Conservation (phyloP, 805 yeast species). For the Saccharomycodes ludwigii region DNA sequence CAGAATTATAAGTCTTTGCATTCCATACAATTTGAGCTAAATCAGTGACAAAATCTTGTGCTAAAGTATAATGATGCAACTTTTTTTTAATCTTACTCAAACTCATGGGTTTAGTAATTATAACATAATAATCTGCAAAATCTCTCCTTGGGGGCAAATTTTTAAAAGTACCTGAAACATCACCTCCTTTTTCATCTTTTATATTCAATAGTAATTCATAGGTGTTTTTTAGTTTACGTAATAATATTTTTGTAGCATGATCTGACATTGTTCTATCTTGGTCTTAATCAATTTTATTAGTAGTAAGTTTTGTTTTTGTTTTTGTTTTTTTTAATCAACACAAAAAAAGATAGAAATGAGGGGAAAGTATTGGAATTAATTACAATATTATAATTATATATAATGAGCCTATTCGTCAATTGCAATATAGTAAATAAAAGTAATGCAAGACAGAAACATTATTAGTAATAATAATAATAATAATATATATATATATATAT, state of each 20-base stretch:
- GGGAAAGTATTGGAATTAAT: background rate
- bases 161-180: slow-evolving; percentile 11
- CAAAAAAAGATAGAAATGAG: background rate
- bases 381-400: no score
- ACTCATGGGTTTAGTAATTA: slow-evolving; percentile 72
- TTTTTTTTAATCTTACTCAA: slow-evolving; percentile 56
- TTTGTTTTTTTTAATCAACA: background rate
- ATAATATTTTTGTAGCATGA: no score
- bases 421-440: no score
- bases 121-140: slow-evolving; percentile 64
- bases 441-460: no score
- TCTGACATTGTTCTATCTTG: background rate
- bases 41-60: slow-evolving; percentile 64
- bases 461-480: no score
- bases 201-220: background rate
- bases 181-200: background rate
- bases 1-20: slow-evolving; percentile 73
- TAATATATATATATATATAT: no score
- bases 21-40: slow-evolving; percentile 82
- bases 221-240: no score
- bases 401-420: no score
- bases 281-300: background rate
- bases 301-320: background rate
- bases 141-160: slow-evolving; percentile 54
- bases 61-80: slow-evolving; percentile 41